Evolutionary conservation across 23 red algal genomes (phyloP).

Genomic region (Agarophyton chilense): DNA sequence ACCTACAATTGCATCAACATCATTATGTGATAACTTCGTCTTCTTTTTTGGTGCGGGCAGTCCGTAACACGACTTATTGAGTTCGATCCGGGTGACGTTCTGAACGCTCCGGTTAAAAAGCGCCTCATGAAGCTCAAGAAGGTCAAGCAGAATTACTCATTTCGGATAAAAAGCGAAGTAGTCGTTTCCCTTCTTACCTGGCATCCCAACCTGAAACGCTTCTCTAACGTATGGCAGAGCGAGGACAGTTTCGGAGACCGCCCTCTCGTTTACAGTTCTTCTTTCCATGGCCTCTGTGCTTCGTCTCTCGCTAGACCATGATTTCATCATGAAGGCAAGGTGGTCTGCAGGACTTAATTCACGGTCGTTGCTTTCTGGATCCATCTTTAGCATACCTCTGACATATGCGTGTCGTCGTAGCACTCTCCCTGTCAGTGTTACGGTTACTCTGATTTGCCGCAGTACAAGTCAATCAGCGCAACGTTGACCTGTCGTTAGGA

Average conservation of each 20-base stretch:
- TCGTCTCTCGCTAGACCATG: conserved; percentile 1
- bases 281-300: conserved; percentile 18
- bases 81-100: too few relatives aligned
- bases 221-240: too few relatives aligned
- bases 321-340: neutral
- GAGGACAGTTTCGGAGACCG: too few relatives aligned
- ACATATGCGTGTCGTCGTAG: neutral
- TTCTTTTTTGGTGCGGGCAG: conserved; percentile 36
- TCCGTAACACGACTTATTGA: too few relatives aligned
- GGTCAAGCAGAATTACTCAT: too few relatives aligned
- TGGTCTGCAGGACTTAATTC: neutral
- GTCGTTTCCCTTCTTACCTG: too few relatives aligned
- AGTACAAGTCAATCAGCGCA: conserved; percentile 56
- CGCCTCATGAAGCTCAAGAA: too few relatives aligned
- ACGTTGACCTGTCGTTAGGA: conserved; percentile 8
- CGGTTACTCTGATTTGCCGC: conserved; percentile 39
- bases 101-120: too few relatives aligned
- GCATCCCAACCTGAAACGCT: too few relatives aligned
- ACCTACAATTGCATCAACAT: neutral
- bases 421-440: neutral
- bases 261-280: conserved; percentile 37
- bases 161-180: too few relatives aligned
- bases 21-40: neutral
- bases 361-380: neutral
- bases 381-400: neutral